phyloP scores from a whole-genome alignment of 495 filamentous ascomycete genomes.

The Penicillium ucsense region DNA sequence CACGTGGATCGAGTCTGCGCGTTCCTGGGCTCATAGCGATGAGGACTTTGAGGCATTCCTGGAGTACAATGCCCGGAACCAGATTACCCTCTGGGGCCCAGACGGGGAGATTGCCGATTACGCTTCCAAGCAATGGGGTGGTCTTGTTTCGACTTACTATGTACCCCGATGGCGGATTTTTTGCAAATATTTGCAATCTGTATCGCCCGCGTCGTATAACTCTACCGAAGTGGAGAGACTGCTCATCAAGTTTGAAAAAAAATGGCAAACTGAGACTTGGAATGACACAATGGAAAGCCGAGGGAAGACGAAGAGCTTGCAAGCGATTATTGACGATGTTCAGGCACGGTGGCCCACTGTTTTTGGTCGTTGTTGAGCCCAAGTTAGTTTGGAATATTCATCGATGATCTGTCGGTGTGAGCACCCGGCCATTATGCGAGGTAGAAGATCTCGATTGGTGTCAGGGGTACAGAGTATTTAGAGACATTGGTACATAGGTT shows the following conservation, averaged over 20 bases:
- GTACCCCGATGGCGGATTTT: conserved; percentile 39
- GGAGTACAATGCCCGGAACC: conserved; percentile 44
- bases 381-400: neutral
- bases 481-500: too few species aligned
- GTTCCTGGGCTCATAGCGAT: conserved; percentile 21
- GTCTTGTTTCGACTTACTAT: conserved; percentile 40
- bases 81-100: conserved; percentile 46
- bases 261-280: conserved; percentile 29
- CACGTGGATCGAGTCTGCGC: conserved; percentile 33
- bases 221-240: conserved; percentile 15
- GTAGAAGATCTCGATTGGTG: too few species aligned
- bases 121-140: conserved; percentile 40
- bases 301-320: conserved; percentile 5
- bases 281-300: conserved; percentile 4
- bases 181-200: conserved; percentile 31
- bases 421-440: too few species aligned
- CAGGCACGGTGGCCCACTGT: conserved; percentile 12
- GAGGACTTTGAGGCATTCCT: conserved; percentile 23
- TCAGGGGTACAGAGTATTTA: too few species aligned
- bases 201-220: conserved; percentile 20
- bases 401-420: too few species aligned
- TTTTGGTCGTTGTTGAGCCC: conserved; percentile 7
- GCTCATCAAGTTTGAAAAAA: conserved; percentile 27
- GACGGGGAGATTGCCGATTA: conserved; percentile 42
- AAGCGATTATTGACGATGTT: conserved; percentile 12